Conservation (phyloP, 129 eudicot genomes). For the Tagetes patula region DNA sequence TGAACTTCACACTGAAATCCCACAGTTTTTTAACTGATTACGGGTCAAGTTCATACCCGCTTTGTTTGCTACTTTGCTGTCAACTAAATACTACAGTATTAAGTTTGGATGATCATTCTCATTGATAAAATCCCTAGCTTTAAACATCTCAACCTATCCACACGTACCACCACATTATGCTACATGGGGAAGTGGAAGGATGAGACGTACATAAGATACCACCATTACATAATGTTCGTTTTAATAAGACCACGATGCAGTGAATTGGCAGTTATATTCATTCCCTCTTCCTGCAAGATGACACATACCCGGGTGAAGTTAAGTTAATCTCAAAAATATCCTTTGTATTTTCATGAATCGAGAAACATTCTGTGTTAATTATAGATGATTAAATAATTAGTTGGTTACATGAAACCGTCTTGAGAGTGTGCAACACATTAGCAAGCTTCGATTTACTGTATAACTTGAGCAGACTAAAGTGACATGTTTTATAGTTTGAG, state of each 20-base stretch:
- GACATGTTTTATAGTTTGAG: neutral
- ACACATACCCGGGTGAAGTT: neutral
- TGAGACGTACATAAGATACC: constrained; percentile 32
- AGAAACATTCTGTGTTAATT: neutral
- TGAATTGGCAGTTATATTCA: constrained; percentile 60
- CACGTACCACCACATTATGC: constrained; percentile 87
- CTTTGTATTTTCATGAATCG: neutral
- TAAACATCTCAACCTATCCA: too few relatives aligned
- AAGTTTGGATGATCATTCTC: too few relatives aligned
- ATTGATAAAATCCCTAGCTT: too few relatives aligned
- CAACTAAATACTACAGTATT: constrained; percentile 66
- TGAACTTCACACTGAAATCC: too few relatives aligned
- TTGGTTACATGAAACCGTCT: constrained; percentile 46
- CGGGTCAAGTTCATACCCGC: too few relatives aligned
- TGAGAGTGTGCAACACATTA: constrained; percentile 69
- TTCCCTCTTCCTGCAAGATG: constrained; percentile 55
- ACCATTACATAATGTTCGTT: constrained; percentile 47
- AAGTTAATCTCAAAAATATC: neutral
- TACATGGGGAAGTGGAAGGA: constrained; percentile 35
- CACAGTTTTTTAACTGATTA: too few relatives aligned
- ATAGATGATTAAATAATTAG: neutral
- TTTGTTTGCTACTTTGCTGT: too few relatives aligned
- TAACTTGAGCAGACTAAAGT: constrained; percentile 40
- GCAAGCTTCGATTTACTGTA: constrained; percentile 96
- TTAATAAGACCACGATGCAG: constrained; percentile 65